Conservation (phyloP, 768 basidiomycete species). For the Termitomyces sp. region DNA sequence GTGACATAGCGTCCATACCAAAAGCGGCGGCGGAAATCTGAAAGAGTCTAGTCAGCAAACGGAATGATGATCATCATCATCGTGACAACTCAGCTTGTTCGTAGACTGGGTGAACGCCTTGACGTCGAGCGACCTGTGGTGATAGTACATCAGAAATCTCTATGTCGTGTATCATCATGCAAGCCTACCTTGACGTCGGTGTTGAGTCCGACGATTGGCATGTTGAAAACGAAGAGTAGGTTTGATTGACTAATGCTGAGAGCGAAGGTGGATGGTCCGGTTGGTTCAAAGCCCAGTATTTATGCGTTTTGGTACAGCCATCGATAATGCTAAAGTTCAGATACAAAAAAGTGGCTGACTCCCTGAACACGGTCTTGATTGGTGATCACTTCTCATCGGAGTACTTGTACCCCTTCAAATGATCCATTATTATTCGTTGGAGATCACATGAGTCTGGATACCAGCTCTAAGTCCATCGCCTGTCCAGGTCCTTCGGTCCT, state of each 20-base stretch:
- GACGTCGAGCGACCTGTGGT: not conserved
- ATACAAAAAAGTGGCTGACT: too few species aligned
- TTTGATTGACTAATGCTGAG: not conserved
- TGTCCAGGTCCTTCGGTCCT: too few species aligned
- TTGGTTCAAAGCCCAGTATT: not conserved
- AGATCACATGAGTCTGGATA: too few species aligned
- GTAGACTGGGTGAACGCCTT: not conserved
- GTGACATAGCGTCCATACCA: constrained; percentile 7
- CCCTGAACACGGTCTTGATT: too few species aligned
- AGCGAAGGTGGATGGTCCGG: not conserved
- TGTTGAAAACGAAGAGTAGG: not conserved
- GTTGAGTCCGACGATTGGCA: constrained; percentile 2
- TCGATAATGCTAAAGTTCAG: too few species aligned
- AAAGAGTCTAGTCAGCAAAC: not conserved
- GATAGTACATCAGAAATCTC: not conserved
- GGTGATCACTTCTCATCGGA: too few species aligned
- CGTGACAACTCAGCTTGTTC: not conserved
- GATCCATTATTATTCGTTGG: too few species aligned
- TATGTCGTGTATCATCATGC: not conserved
- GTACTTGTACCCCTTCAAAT: too few species aligned
- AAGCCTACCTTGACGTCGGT: constrained; percentile 5
- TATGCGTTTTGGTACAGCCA: not conserved
- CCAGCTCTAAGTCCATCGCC: too few species aligned
- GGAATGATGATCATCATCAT: too few species aligned
- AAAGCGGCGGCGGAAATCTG: constrained; percentile 1